phyloP scores from a whole-genome alignment of 2,329 filamentous ascomycete genomes.

The Pseudogymnoascus verrucosus region DNA sequence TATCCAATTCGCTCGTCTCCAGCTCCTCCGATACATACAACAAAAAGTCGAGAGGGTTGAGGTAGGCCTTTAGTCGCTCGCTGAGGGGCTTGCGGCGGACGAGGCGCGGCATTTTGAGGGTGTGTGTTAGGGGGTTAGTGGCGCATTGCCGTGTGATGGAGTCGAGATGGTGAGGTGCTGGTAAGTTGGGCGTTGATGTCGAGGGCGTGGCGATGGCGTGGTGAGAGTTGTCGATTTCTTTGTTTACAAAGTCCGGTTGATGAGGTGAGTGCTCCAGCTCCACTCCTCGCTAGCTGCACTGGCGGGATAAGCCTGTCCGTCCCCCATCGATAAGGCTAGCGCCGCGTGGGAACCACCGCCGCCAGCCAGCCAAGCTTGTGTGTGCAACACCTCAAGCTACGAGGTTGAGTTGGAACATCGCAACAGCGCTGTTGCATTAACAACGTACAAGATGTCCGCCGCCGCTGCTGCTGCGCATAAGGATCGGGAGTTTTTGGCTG shows the following conservation, averaged over 20 bases:
- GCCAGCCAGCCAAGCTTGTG: not conserved
- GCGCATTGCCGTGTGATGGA: not conserved
- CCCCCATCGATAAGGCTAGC: not conserved
- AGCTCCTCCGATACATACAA: constrained; percentile 90
- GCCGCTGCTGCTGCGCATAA: constrained; percentile 54
- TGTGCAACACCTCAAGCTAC: not conserved
- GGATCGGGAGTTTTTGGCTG: constrained; percentile 91
- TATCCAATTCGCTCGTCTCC: constrained; percentile 85
- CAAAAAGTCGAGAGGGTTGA: constrained; percentile 83
- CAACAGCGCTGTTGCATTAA: not conserved
- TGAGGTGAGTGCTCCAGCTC: not conserved
- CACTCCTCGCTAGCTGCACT: not conserved
- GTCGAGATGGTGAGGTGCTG: not conserved
- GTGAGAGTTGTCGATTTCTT: not conserved
- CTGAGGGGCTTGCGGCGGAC: constrained; percentile 71
- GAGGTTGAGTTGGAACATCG: not conserved
- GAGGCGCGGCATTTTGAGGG: constrained; percentile 58
- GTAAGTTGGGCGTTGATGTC: not conserved
- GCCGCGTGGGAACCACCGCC: not conserved
- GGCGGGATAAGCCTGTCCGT: not conserved
- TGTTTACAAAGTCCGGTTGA: not conserved
- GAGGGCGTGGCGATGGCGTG: not conserved
- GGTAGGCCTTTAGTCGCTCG: constrained; percentile 70
- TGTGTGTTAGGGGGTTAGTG: not conserved
- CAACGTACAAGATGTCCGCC: constrained; percentile 41